Evolutionary conservation across 352 stramenopile genomes (phyloP).

Genomic region (Phytophthora ohioensis): DNA sequence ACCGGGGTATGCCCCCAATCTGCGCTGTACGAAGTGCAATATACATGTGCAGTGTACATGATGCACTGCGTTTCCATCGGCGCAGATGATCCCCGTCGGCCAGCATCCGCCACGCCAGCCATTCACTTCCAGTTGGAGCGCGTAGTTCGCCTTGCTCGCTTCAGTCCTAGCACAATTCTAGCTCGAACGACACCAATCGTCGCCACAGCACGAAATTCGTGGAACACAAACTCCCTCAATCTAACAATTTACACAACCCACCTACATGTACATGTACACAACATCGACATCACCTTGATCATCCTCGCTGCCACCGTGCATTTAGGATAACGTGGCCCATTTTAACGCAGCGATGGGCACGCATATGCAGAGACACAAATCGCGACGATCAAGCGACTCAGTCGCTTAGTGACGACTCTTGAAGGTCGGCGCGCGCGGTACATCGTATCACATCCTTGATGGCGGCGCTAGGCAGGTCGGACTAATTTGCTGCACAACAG

Average conservation of each 20-base stretch:
- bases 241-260: background rate
- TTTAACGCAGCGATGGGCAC: conserved; percentile 25
- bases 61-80: no score
- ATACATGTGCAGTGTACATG: no score
- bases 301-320: background rate
- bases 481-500: conserved; percentile 25
- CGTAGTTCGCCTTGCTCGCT: no score
- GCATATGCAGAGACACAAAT: conserved; percentile 18
- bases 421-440: conserved; percentile 9
- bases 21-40: no score
- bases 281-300: background rate
- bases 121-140: no score
- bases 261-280: background rate
- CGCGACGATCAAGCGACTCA: conserved; percentile 28
- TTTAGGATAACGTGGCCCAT: conserved; percentile 25
- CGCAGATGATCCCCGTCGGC: no score
- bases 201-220: no score
- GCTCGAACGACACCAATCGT: no score
- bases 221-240: no score
- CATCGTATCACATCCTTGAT: conserved; percentile 13
- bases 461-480: conserved; percentile 11
- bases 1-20: no score
- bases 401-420: conserved; percentile 25
- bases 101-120: no score
- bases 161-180: no score